phyloP scores from a whole-genome alignment of 2,329 filamentous ascomycete genomes.

The Fusarium sambucinum region DNA sequence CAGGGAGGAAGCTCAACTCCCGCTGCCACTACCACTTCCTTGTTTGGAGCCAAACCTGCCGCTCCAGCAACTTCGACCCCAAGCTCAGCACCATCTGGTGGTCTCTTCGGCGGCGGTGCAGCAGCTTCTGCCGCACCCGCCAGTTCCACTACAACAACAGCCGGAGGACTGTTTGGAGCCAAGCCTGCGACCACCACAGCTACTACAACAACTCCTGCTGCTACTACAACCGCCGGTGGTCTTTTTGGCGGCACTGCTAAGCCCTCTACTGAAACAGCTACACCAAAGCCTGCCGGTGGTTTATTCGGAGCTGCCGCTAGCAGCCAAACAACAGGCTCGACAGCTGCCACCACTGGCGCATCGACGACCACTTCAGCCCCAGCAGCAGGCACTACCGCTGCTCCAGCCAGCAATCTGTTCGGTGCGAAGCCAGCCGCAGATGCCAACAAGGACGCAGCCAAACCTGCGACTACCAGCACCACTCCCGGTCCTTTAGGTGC shows the following conservation, averaged over 20 bases:
- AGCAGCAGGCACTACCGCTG: conserved; percentile 46
- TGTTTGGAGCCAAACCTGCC: conserved; percentile 59
- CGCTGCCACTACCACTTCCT: conserved; percentile 42
- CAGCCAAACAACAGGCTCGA: conserved; percentile 38
- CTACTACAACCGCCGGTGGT: conserved; percentile 43
- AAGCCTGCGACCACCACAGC: conserved; percentile 49
- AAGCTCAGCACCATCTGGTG: conserved; percentile 52
- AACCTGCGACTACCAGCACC: conserved; percentile 48
- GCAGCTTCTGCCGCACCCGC: conserved; percentile 48
- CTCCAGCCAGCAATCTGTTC: conserved; percentile 52
- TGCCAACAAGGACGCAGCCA: conserved; percentile 47
- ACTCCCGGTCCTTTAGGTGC: conserved; percentile 66
- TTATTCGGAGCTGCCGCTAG: conserved; percentile 46
- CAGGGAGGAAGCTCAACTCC: conserved; percentile 41
- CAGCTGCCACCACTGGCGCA: conserved; percentile 40
- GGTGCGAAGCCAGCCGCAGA: conserved; percentile 52
- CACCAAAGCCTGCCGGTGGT: conserved; percentile 43
- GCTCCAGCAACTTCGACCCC: conserved; percentile 51
- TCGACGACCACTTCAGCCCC: conserved; percentile 47
- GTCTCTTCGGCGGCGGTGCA: conserved; percentile 52
- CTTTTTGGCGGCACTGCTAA: conserved; percentile 46
- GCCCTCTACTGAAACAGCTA: conserved; percentile 37
- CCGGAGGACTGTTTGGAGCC: conserved; percentile 51
- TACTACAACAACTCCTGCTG: conserved; percentile 47
- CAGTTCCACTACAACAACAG: conserved; percentile 48